These are phyloP conservation scores for Geotrichum citri-aurantii DNA, from an alignment of 1,139 yeast species.

Conservation along the genomic window DNA sequence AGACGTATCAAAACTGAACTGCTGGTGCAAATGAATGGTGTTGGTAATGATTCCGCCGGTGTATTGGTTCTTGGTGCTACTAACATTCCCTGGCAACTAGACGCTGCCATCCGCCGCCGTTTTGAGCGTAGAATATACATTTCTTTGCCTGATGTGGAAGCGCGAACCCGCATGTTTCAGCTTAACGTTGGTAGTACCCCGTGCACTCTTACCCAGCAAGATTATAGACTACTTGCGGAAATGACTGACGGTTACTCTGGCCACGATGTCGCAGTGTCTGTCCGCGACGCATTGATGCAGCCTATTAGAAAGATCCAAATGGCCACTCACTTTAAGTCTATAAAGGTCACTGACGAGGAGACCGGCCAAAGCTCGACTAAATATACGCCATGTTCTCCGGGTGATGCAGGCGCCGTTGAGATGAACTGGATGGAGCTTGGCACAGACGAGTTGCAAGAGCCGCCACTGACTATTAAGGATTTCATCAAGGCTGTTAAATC, in stretches of 20 bases:
- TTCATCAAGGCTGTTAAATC: slow-evolving; percentile 87
- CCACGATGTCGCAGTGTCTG: slow-evolving; percentile 94
- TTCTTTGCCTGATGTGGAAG: slow-evolving; percentile 87
- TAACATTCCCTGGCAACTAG: slow-evolving; percentile 97
- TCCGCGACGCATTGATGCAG: slow-evolving; percentile 95
- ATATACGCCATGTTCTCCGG: slow-evolving; percentile 94
- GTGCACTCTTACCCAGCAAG: slow-evolving; percentile 66
- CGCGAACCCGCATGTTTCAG: slow-evolving; percentile 90
- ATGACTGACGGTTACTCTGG: slow-evolving; percentile 98
- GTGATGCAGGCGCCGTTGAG: slow-evolving; percentile 78
- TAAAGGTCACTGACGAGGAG: slow-evolving; percentile 34
- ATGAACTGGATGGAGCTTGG: slow-evolving; percentile 91
- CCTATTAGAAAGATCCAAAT: slow-evolving; percentile 93
- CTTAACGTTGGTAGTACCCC: slow-evolving; percentile 89
- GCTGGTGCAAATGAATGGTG: slow-evolving; percentile 98
- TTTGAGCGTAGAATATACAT: slow-evolving; percentile 94
- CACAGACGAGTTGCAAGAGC: slow-evolving; percentile 84
- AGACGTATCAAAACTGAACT: slow-evolving; percentile 94
- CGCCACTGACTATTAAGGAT: slow-evolving; percentile 83
- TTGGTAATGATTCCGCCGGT: slow-evolving; percentile 89
- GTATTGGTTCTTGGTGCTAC: slow-evolving; percentile 96
- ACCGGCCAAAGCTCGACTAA: slow-evolving; percentile 40
- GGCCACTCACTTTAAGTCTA: slow-evolving; percentile 82
- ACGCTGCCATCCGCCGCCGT: slow-evolving; percentile 94
- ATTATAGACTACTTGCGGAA: slow-evolving; percentile 72